Evolutionary conservation across 768 basidiomycete species (phyloP), one percentile per base, ranked within the genome.

Genomic region (Pisolithus tinctorius): DNA sequence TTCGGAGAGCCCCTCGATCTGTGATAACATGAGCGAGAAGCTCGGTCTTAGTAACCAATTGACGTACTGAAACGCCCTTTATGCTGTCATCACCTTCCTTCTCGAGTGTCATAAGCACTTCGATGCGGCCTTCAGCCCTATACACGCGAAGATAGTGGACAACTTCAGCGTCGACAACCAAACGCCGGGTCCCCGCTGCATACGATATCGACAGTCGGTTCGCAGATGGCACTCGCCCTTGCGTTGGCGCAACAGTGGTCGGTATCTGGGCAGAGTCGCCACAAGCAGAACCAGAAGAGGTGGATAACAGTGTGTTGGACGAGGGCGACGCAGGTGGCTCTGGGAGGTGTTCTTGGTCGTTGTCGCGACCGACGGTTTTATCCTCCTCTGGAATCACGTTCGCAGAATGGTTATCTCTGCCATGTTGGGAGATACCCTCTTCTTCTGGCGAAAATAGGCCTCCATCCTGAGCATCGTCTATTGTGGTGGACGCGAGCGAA

Each of bases 181-280:
- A 74, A 38, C 96, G 79, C 45, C 90, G 76, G 52, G 85, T 85
- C 46, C 92, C 93, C 41, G 85, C 85, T 50, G 93, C 92, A 68
- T 96, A 99, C 0, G 95, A 88, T 65, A 98, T 93, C 7, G 94
- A 96, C n/a, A 99, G 69, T 16, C 88, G 81, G 59, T 90, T 91
- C 29, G 87, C 84, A 39, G 88, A 88, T 8, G 88, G 84, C 0
- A 73, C 71, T 56, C 71, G 74, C 13, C 66, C 69, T 17, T 66
- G 60, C 56, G 77, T 78, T 10, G 58, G 48, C 31, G 50, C 47
- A 29, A 48, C 37, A 20, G 41, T 47, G 44, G 62, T 53, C 45
- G 63, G 69, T n/a, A 69, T 64, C 27, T 71, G 63, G 0, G 70
- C 69, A 10, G 67, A 52, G 41, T 81, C 81, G 51, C 76, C 79